These are phyloP conservation scores for Penicillium sclerotigenum DNA, from an alignment of 2,329 filamentous ascomycete species.

Conservation along the genomic window DNA sequence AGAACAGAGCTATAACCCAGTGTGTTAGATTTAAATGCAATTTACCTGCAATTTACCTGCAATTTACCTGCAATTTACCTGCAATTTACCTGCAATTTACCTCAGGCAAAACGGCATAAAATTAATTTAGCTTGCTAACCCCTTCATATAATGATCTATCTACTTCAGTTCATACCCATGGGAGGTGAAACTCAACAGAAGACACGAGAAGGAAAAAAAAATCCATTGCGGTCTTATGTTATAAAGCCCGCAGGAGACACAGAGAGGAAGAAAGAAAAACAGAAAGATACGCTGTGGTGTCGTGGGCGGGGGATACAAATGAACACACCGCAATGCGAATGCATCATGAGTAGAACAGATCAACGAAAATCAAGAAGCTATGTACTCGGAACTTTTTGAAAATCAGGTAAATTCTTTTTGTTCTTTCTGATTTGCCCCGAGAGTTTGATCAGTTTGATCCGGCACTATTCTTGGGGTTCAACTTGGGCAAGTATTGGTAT, in stretches of 20 bases:
- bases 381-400: slow-evolving; percentile 8
- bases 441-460: slow-evolving; percentile 10
- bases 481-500: slow-evolving; percentile 7
- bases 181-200: neutral
- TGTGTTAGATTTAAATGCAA: too few relatives aligned
- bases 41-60: too few relatives aligned
- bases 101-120: too few relatives aligned
- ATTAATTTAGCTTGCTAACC: too few relatives aligned
- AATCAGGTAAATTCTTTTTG: slow-evolving; percentile 1
- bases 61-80: too few relatives aligned
- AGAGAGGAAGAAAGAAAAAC: neutral
- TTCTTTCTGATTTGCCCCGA: slow-evolving; percentile 3
- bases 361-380: slow-evolving; percentile 1
- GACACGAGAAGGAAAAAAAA: neutral
- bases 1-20: too few relatives aligned
- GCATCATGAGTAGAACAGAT: slow-evolving; percentile 5
- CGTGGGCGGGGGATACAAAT: neutral
- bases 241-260: neutral
- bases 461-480: slow-evolving; percentile 7
- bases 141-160: neutral
- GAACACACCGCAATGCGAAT: slow-evolving; percentile 16
- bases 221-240: neutral
- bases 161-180: neutral
- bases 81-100: too few relatives aligned
- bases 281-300: neutral